Conservation (phyloP, 139 green algal species). For the Parachlorella kessleri region DNA sequence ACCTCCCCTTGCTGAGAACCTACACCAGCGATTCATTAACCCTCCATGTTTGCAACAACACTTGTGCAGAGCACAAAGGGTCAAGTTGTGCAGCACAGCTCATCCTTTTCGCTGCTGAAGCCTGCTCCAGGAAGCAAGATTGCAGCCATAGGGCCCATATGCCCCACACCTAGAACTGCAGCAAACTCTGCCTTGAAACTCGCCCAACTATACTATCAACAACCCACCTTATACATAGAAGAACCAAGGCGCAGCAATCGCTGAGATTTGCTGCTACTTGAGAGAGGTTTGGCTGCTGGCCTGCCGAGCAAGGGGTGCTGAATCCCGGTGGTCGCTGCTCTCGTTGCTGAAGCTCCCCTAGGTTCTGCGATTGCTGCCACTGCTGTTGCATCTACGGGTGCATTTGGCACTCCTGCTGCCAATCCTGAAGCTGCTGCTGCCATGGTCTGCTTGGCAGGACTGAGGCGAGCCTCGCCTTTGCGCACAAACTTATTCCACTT, state of each 20-base stretch:
- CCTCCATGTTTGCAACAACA: too few relatives aligned
- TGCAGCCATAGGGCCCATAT: neutral
- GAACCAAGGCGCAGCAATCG: too few relatives aligned
- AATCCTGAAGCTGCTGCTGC: neutral
- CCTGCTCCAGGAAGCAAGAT: too few relatives aligned
- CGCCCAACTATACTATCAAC: neutral
- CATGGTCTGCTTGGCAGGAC: neutral
- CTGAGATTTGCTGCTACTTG: too few relatives aligned
- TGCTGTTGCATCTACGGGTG: neutral
- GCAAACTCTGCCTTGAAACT: conserved; percentile 5
- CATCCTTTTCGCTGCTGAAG: too few relatives aligned
- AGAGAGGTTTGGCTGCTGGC: too few relatives aligned
- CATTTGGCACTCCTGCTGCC: neutral
- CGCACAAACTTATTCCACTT: neutral
- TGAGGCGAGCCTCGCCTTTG: too few relatives aligned
- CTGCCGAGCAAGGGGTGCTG: neutral
- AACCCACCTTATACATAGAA: neutral
- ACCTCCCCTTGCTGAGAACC: neutral
- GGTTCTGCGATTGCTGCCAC: neutral
- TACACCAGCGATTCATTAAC: too few relatives aligned
- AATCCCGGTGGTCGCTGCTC: neutral
- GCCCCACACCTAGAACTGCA: neutral
- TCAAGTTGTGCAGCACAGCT: too few relatives aligned
- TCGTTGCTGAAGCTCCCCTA: neutral
- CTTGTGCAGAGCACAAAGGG: too few relatives aligned